Percentiles rank a stretch among this genome's conserved stretches.
Evolutionary conservation across 306 rosid genomes (phyloP).

Genomic region (Spatholobus suberectus): DNA sequence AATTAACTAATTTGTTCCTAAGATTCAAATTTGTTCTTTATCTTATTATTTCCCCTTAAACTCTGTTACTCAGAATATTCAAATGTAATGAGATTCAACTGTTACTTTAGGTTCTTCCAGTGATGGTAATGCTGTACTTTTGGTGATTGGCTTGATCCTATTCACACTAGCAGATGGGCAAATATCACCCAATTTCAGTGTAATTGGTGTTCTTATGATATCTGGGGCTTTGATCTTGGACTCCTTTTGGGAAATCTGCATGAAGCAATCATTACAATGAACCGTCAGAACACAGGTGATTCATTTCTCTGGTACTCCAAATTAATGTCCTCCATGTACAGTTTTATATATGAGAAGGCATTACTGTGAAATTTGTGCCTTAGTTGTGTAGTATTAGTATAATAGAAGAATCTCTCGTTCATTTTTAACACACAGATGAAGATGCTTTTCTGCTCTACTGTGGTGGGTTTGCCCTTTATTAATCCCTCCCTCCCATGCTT

Average conservation of each 20-base stretch:
- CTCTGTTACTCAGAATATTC: not conserved
- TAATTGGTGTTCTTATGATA: not conserved
- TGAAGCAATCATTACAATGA: not conserved
- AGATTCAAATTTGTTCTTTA: not conserved
- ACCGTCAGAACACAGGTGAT: not conserved
- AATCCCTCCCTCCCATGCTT: not conserved
- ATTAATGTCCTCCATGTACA: not conserved
- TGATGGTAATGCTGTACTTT: not conserved
- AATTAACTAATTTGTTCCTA: not conserved
- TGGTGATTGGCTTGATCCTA: not conserved
- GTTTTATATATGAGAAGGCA: not conserved
- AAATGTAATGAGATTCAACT: not conserved
- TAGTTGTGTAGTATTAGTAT: not conserved
- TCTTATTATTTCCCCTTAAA: not conserved
- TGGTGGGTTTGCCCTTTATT: not conserved
- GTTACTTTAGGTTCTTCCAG: not conserved
- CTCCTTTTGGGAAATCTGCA: not conserved
- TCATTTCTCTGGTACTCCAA: not conserved
- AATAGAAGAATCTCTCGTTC: not conserved
- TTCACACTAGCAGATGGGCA: not conserved
- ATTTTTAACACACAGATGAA: not conserved
- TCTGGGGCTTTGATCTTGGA: not conserved
- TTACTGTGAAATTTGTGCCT: not conserved
- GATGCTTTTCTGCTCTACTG: not conserved
- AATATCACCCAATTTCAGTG: not conserved